Evolutionary conservation across 768 basidiomycete genomes (phyloP).

Genomic region (Rhodotorula diobovata): DNA sequence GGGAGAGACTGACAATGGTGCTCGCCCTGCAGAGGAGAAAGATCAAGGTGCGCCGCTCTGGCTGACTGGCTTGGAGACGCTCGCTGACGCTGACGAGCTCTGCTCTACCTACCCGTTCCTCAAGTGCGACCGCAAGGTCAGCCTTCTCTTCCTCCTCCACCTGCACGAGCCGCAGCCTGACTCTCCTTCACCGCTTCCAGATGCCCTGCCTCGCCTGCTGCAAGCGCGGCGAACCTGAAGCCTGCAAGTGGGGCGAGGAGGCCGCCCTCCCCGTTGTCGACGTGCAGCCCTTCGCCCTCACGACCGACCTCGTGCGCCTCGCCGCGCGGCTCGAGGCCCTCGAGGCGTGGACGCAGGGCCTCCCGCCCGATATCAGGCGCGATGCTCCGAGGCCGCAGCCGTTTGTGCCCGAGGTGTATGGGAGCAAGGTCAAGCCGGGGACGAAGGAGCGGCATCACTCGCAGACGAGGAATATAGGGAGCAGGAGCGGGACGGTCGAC

Average conservation of each 20-base stretch:
- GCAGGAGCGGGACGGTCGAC: background rate
- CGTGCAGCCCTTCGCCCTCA: constrained; percentile 33
- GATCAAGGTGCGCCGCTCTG: constrained; percentile 16
- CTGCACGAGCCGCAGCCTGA: background rate
- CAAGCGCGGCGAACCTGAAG: constrained; percentile 23
- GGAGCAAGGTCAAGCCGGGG: constrained; percentile 1
- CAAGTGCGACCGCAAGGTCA: constrained; percentile 6
- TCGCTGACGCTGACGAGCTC: background rate
- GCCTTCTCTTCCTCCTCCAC: background rate
- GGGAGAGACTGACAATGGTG: too few relatives aligned
- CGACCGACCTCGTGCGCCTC: constrained; percentile 24
- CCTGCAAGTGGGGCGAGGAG: constrained; percentile 17
- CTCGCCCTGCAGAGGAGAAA: constrained; percentile 19
- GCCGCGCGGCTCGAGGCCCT: constrained; percentile 28
- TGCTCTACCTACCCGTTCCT: background rate
- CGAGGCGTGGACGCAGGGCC: constrained; percentile 22
- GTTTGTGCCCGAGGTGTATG: constrained; percentile 2
- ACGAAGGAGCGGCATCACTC: background rate
- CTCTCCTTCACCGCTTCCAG: background rate
- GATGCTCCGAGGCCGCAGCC: background rate
- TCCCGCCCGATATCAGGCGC: constrained; percentile 10
- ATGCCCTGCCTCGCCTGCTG: constrained; percentile 30
- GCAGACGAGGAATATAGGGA: background rate
- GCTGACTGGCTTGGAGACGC: rapidly evolving
- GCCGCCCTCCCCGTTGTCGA: constrained; percentile 1